These are phyloP conservation scores for Wickerhamiella vanderwaltii DNA, from an alignment of 805 yeast genomes.

Conservation along the genomic window DNA sequence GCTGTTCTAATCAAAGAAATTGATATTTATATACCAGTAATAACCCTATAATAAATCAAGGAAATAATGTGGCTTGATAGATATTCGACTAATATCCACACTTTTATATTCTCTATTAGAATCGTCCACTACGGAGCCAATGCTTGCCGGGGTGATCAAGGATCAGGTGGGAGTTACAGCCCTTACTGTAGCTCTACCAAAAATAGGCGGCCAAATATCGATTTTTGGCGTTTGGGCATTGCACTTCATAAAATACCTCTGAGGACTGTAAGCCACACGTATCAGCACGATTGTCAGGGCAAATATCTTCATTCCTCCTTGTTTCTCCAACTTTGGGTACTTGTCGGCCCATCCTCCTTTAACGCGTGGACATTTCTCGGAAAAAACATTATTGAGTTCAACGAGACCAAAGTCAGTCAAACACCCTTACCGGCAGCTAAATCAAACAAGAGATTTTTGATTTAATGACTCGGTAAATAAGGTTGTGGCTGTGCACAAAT, in stretches of 20 bases:
- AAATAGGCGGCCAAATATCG: conserved; percentile 90
- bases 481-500: conserved; percentile 60
- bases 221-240: conserved; percentile 68
- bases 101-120: too few species aligned
- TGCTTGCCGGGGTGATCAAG: conserved; percentile 3
- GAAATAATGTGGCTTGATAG: too few species aligned
- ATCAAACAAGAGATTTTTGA: conserved; percentile 65
- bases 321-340: conserved; percentile 25
- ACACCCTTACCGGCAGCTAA: conserved; percentile 61
- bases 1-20: too few species aligned
- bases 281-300: conserved; percentile 94
- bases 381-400: conserved; percentile 39
- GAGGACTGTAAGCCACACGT: conserved; percentile 94
- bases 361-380: conserved; percentile 16
- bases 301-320: conserved; percentile 71
- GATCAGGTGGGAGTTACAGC: background rate
- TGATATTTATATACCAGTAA: too few species aligned
- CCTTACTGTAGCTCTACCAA: too few species aligned
- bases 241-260: conserved; percentile 78
- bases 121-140: conserved; percentile 8
- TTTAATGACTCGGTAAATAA: conserved; percentile 88
- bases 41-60: too few species aligned
- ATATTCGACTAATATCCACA: too few species aligned
- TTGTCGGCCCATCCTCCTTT: conserved; percentile 19
- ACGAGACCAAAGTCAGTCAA: conserved; percentile 89